These are phyloP conservation scores for Eruca vesicaria DNA, from an alignment of 441 rosid species.

Conservation along the genomic window DNA sequence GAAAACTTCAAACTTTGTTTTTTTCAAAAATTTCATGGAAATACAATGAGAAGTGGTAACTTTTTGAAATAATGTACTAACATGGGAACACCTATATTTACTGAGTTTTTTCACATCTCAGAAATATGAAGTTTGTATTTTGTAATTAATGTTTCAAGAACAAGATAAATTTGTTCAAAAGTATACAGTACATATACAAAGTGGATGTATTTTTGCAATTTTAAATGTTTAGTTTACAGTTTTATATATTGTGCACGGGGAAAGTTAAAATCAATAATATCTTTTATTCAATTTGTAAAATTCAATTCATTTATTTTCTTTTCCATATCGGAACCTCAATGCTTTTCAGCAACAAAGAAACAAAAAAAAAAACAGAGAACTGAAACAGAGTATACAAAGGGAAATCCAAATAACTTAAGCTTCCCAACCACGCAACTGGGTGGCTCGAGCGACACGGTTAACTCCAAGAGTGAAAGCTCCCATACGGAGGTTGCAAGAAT, in stretches of 20 bases:
- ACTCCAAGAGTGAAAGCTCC: constrained; percentile 97
- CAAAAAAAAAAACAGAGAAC: constrained; percentile 11
- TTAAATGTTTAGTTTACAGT: background rate
- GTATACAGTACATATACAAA: background rate
- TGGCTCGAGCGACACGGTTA: constrained; percentile 89
- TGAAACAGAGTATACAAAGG: constrained; percentile 13
- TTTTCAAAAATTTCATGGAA: background rate
- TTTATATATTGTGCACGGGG: background rate
- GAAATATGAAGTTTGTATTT: background rate
- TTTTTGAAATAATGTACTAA: background rate
- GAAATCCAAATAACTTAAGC: constrained; percentile 40
- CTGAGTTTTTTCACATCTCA: background rate
- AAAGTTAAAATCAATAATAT: background rate
- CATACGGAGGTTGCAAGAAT: constrained; percentile 88
- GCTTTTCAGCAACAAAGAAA: constrained; percentile 21
- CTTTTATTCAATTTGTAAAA: constrained; percentile 13
- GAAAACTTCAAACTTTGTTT: background rate
- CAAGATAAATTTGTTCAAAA: background rate
- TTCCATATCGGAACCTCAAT: background rate
- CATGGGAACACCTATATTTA: background rate
- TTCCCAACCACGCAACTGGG: constrained; percentile 89
- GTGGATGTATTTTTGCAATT: background rate
- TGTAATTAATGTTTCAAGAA: background rate
- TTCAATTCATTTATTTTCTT: constrained; percentile 8
- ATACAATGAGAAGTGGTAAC: background rate